These are phyloP conservation scores for Alternaria sp. DNA, from an alignment of 2,329 filamentous ascomycete species.

Conservation along the genomic window DNA sequence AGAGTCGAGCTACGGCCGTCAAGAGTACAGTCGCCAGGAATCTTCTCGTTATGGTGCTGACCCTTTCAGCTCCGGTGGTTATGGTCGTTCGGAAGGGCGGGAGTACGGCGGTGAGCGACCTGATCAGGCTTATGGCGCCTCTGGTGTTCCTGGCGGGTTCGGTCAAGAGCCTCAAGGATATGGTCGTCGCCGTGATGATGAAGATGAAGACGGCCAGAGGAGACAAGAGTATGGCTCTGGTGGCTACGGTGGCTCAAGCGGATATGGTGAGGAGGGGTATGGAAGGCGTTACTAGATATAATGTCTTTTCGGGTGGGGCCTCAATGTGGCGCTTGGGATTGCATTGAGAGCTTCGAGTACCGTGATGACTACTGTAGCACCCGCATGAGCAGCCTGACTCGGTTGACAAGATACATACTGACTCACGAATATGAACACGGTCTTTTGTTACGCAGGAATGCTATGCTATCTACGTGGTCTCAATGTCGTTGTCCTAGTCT, in stretches of 20 bases:
- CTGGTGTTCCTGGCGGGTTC: slow-evolving; percentile 24
- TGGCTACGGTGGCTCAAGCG: slow-evolving; percentile 24
- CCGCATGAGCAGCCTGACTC: neutral
- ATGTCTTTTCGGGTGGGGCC: neutral
- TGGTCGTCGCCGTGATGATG: slow-evolving; percentile 24
- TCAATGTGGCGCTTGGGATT: neutral
- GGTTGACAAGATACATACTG: neutral
- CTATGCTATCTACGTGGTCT: neutral
- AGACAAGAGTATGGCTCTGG: slow-evolving; percentile 32
- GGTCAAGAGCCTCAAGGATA: slow-evolving; percentile 22
- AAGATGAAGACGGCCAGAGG: slow-evolving; percentile 27
- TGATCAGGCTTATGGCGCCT: slow-evolving; percentile 22
- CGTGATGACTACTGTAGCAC: slow-evolving; percentile 8
- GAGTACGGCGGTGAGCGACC: slow-evolving; percentile 25
- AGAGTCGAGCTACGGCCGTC: slow-evolving; percentile 9
- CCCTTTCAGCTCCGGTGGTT: slow-evolving; percentile 23
- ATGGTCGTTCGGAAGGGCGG: slow-evolving; percentile 20
- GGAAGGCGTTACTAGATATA: slow-evolving; percentile 29
- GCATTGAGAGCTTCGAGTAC: slow-evolving; percentile 7
- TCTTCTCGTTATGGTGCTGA: slow-evolving; percentile 12
- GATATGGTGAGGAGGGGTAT: slow-evolving; percentile 34
- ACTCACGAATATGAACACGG: neutral
- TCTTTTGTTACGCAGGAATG: neutral
- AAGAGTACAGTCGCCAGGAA: slow-evolving; percentile 8
- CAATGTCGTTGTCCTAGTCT: neutral